Evolutionary conservation across 495 filamentous ascomycete species (phyloP).

Genomic region (Talaromyces trachyspermus): DNA sequence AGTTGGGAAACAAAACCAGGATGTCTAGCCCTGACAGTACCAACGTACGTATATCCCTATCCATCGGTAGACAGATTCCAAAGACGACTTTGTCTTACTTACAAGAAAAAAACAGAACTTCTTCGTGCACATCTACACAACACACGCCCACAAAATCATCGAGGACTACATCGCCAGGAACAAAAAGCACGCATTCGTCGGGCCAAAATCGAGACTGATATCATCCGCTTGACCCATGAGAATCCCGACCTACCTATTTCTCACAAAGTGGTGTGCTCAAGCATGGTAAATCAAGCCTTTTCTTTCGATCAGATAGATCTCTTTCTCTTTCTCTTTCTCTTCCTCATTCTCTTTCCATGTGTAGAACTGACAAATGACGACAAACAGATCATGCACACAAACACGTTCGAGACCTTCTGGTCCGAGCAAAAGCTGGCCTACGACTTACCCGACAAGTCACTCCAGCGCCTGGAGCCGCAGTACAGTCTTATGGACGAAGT

Average conservation of each 20-base stretch:
- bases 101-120: neutral
- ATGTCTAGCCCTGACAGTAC: neutral
- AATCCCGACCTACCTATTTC: neutral
- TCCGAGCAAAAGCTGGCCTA: neutral
- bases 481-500: neutral
- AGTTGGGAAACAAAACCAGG: neutral
- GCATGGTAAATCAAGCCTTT: neutral
- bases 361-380: neutral
- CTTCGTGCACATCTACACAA: slow-evolving; percentile 5
- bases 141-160: neutral
- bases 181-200: slow-evolving; percentile 1
- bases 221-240: neutral
- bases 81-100: neutral
- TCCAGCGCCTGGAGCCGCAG: neutral
- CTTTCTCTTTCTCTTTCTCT: neutral
- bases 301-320: neutral
- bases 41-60: neutral
- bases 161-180: neutral
- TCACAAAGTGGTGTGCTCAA: slow-evolving; percentile 3
- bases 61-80: neutral
- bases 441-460: neutral
- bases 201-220: slow-evolving; percentile 4
- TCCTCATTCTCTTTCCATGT: neutral
- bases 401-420: slow-evolving; percentile 15
- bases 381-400: slow-evolving; percentile 12